These are phyloP conservation scores for Arabidopsis thaliana DNA, from an alignment of 345 rosid species.

Conservation along the genomic window DNA sequence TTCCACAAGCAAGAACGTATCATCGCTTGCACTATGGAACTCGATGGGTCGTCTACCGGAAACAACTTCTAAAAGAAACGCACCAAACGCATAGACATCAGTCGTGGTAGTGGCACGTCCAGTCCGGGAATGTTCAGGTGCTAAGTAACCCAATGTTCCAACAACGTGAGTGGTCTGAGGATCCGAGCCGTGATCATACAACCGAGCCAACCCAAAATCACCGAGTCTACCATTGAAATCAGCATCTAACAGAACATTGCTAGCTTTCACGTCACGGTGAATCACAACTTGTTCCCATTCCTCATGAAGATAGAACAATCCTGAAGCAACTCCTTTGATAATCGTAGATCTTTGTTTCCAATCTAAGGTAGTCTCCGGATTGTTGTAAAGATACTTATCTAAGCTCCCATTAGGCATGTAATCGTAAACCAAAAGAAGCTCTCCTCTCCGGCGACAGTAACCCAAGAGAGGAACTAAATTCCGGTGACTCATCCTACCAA, in stretches of 20 bases:
- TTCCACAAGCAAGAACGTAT: slow-evolving; percentile 49
- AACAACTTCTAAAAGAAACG: slow-evolving; percentile 65
- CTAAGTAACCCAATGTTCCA: slow-evolving; percentile 69
- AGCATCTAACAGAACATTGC: slow-evolving; percentile 63
- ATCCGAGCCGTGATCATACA: slow-evolving; percentile 63
- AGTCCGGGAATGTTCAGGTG: slow-evolving; percentile 61
- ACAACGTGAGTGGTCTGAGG: slow-evolving; percentile 64
- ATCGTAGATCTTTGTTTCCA: slow-evolving; percentile 62
- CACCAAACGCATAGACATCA: slow-evolving; percentile 68
- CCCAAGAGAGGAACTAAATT: slow-evolving; percentile 64
- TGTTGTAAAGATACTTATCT: slow-evolving; percentile 56
- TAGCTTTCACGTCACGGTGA: slow-evolving; percentile 71
- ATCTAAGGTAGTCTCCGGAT: slow-evolving; percentile 49
- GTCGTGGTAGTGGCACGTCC: slow-evolving; percentile 61
- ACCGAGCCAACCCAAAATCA: slow-evolving; percentile 70
- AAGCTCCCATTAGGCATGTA: slow-evolving; percentile 71
- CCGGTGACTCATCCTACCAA: slow-evolving; percentile 63
- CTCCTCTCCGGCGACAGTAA: slow-evolving; percentile 64
- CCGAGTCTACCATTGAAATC: slow-evolving; percentile 62
- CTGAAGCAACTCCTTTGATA: slow-evolving; percentile 65
- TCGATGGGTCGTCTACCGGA: slow-evolving; percentile 62
- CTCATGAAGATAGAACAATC: slow-evolving; percentile 62
- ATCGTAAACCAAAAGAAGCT: slow-evolving; percentile 65
- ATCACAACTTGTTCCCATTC: slow-evolving; percentile 74
- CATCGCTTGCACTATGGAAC: slow-evolving; percentile 32